phyloP scores from a whole-genome alignment of 768 basidiomycete species.

The Lentinula raphanica region DNA sequence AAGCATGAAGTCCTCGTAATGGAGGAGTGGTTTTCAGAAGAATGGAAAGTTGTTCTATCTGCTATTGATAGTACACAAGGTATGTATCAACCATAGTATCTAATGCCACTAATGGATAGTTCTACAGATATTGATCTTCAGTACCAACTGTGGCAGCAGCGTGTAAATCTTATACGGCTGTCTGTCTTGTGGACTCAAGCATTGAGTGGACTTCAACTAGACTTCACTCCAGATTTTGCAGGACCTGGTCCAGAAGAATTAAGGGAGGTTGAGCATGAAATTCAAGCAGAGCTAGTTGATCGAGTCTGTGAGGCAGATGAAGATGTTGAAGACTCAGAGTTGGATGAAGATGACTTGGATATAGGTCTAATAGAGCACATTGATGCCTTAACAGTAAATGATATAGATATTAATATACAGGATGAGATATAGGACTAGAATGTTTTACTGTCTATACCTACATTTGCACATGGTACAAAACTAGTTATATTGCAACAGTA shows the following conservation, averaged over 20 bases:
- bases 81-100: background rate
- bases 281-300: background rate
- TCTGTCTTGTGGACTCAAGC: conserved; percentile 4
- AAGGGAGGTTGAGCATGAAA: background rate
- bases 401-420: too few relatives aligned
- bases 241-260: background rate
- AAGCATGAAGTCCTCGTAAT: conserved; percentile 12
- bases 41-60: background rate
- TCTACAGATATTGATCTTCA: background rate
- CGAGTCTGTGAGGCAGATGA: background rate
- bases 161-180: background rate
- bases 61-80: conserved; percentile 1
- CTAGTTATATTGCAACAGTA: too few relatives aligned
- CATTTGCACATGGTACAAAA: too few relatives aligned
- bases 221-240: background rate
- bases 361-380: background rate
- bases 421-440: too few relatives aligned
- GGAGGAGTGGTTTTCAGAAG: conserved; percentile 10
- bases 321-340: conserved; percentile 11
- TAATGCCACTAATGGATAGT: background rate
- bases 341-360: conserved; percentile 2
- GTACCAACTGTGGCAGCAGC: background rate
- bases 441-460: too few relatives aligned
- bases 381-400: background rate
- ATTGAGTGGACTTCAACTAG: background rate